Base-by-base conservation (phyloP, 176 grass and related monocot genomes). In the Bromus sterilis region DNA sequence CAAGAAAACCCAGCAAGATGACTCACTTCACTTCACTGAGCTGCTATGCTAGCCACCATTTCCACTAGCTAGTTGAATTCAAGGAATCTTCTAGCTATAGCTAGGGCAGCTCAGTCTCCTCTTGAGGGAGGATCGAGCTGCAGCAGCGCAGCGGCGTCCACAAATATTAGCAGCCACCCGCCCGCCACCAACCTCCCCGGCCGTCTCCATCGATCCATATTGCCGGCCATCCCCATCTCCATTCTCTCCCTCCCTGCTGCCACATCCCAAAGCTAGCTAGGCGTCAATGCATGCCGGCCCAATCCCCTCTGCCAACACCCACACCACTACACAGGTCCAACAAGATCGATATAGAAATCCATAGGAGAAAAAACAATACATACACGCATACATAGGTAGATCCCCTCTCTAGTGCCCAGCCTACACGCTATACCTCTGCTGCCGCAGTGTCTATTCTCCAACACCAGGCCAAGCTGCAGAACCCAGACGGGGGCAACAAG, bases 311-410 rank as follows among this genome's bases (percentile, higher is more conserved):
- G 44, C n/a, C n/a, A n/a, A n/a, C n/a, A n/a, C n/a, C n/a, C n/a
- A n/a, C n/a, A n/a, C n/a, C n/a, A n/a, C n/a, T n/a, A n/a, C 58
- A 31, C 36, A 36, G 44, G 39, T 82, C n/a, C n/a, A n/a, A n/a
- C 80, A 51, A 78, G 86, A 83, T 71, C 40, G 68, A 46, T 29
- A 60, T 35, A 77, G 64, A 74, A 57, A 73, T 31, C 55, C 72
- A 11, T 39, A 30, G 46, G 46, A 56, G 21, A 25, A 28, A 71
- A 18, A 71, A 77, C 11, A 60, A 76, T 51, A 77, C 64, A 55
- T 86, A 90, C 67, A 86, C 83, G 59, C 88, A 79, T 75, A 86
- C 79, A 86, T 78, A 86, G 84, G 83, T 83, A 78, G 84, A 86
- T 90, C 75, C 79, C 30, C 37, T 67, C 80, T 89, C 76, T 75